phyloP scores from a whole-genome alignment of 2,329 filamentous ascomycete species.

The Cryphonectria japonica region DNA sequence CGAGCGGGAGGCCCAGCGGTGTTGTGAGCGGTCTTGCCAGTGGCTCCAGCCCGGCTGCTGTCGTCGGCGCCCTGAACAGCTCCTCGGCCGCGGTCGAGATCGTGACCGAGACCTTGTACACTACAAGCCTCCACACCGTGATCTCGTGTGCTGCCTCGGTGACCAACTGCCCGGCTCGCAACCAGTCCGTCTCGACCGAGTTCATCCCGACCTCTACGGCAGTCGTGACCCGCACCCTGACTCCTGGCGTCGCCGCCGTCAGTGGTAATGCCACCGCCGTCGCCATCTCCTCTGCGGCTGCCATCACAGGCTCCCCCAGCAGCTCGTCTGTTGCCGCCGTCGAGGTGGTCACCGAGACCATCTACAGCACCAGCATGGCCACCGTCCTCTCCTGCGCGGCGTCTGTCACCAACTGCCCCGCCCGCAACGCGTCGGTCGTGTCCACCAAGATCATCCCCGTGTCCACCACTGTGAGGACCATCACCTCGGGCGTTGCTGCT shows the following conservation, averaged over 20 bases:
- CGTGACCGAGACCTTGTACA: slow-evolving; percentile 30
- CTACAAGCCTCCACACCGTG: slow-evolving; percentile 31
- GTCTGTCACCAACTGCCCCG: slow-evolving; percentile 35
- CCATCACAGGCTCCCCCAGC: slow-evolving; percentile 13
- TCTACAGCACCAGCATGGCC: slow-evolving; percentile 30
- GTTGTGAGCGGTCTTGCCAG: neutral
- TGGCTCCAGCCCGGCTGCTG: neutral
- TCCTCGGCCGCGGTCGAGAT: slow-evolving; percentile 15
- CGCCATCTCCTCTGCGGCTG: neutral
- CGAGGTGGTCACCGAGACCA: slow-evolving; percentile 29
- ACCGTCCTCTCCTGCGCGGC: slow-evolving; percentile 34
- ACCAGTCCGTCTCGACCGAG: slow-evolving; percentile 29
- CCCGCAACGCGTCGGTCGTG: slow-evolving; percentile 19
- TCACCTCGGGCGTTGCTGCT: slow-evolving; percentile 20
- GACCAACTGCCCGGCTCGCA: slow-evolving; percentile 35
- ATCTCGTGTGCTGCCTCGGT: slow-evolving; percentile 33
- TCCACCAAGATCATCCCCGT: slow-evolving; percentile 31
- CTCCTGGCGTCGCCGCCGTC: slow-evolving; percentile 18
- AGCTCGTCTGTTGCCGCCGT: slow-evolving; percentile 13
- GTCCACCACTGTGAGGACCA: slow-evolving; percentile 25
- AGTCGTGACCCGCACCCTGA: slow-evolving; percentile 14
- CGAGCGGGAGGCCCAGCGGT: neutral
- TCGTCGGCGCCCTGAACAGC: neutral
- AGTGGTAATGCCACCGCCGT: slow-evolving; percentile 16
- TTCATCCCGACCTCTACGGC: slow-evolving; percentile 29